phyloP scores from a whole-genome alignment of 2,329 filamentous ascomycete species.

The Aureobasidium uvarum region DNA sequence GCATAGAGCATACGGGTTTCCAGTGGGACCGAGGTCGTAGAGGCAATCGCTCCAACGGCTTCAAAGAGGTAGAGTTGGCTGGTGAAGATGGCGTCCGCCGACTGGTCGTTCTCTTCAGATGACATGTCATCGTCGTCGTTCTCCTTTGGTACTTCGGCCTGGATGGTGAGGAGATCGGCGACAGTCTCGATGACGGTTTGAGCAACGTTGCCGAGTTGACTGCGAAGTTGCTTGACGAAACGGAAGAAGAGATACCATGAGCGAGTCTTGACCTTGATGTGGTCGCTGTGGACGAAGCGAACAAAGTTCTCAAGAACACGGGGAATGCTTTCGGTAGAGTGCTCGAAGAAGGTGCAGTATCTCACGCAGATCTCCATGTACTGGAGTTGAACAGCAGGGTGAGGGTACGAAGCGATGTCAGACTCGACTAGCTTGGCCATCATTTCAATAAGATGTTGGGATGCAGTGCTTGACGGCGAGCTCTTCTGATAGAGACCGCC shows the following conservation, averaged over 20 bases:
- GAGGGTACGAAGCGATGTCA: constrained; percentile 78
- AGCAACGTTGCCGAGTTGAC: constrained; percentile 82
- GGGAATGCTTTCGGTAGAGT: constrained; percentile 75
- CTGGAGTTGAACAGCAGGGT: constrained; percentile 88
- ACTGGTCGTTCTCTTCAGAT: constrained; percentile 86
- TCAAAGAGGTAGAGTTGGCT: constrained; percentile 94
- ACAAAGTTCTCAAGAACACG: constrained; percentile 90
- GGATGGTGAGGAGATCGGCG: constrained; percentile 82
- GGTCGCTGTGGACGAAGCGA: constrained; percentile 79
- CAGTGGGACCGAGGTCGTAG: constrained; percentile 69
- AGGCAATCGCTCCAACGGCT: constrained; percentile 88
- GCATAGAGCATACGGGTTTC: constrained; percentile 87
- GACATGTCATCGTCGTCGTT: constrained; percentile 89
- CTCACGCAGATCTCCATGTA: constrained; percentile 99
- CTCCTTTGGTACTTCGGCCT: constrained; percentile 78
- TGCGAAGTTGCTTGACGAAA: constrained; percentile 81
- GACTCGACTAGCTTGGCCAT: constrained; percentile 95
- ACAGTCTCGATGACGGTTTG: constrained; percentile 90
- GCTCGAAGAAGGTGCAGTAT: constrained; percentile 90
- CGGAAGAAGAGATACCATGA: constrained; percentile 98
- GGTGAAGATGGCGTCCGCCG: constrained; percentile 84
- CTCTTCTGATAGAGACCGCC: constrained; percentile 84
- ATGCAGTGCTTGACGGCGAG: constrained; percentile 73
- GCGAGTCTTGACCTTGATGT: constrained; percentile 80
- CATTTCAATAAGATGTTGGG: constrained; percentile 82